Percentiles rank a stretch among this genome's conserved stretches.
Evolutionary conservation across 345 rosid species (phyloP).

Genomic region (Linum usitatissimum): DNA sequence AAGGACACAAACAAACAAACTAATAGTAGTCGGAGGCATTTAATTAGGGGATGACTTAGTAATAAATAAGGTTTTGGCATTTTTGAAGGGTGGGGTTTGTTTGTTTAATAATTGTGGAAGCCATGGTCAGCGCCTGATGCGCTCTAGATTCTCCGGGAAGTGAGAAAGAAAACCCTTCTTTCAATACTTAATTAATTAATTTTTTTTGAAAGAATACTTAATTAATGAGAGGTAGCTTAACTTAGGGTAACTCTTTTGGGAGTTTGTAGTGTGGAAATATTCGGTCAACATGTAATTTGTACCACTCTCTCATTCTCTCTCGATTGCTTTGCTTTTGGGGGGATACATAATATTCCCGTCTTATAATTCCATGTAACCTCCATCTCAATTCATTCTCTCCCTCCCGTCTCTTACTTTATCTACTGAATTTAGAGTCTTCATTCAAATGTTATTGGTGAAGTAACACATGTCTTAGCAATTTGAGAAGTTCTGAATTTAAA

Average conservation of each 20-base stretch:
- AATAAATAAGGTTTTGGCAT: no score
- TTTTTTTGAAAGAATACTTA: no score
- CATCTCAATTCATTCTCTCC: background rate
- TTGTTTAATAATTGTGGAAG: background rate
- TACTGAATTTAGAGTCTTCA: background rate
- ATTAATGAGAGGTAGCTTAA: no score
- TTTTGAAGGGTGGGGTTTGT: no score
- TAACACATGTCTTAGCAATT: no score
- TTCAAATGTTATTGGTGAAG: background rate
- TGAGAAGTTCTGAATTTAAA: no score
- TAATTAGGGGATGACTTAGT: no score
- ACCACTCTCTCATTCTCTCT: slow-evolving; percentile 33
- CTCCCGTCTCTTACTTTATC: background rate
- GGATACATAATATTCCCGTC: slow-evolving; percentile 33
- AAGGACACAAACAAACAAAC: no score
- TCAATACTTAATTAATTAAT: no score
- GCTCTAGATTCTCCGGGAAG: slow-evolving; percentile 93
- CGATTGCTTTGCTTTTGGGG: slow-evolving; percentile 36
- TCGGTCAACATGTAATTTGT: slow-evolving; percentile 42
- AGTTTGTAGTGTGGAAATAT: slow-evolving; percentile 25
- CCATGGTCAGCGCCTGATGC: slow-evolving; percentile 47
- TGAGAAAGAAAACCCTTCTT: slow-evolving; percentile 11
- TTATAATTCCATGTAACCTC: slow-evolving; percentile 51
- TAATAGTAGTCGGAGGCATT: no score
- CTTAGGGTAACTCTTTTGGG: slow-evolving; percentile 20